Evolutionary conservation across 140 eudicot genomes (phyloP), one percentile per base, ranked within the genome.

Genomic region (Anethum foeniculum): DNA sequence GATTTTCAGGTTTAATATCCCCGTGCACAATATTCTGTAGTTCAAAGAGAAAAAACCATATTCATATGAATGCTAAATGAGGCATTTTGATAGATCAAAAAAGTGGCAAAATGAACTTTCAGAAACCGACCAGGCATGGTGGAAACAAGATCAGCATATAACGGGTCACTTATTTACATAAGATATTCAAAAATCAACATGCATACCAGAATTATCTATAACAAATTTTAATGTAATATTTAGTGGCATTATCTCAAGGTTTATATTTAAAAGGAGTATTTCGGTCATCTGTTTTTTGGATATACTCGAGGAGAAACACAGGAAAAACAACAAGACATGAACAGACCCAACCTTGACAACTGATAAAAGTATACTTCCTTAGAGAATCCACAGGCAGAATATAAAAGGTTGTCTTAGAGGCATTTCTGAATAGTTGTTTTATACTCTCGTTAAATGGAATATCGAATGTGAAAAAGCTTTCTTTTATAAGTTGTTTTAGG

Each of bases 1-100:
- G 94, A 85, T 95, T 95, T 71, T 95, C 97, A 60, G 99, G 99
- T 80, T 95, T 95, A 72, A 95, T 92, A 86, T 95, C 99, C 78
- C 97, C 94, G 75, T 95, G 99, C 82, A 95, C 97, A 81, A 95
- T 87, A 84, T 90, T 90, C 97, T 95, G 99, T 51, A 67, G 67
- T 75, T 16, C 71, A 77, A 27, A 41, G 78, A 64, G 32, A 67
- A 80, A 77, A 36, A 46, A 52, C 16, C 14, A 48, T 47, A 28
- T 14, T 7, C 5, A 14, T 28, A 75, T 75, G 2, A 27, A 47
- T 75, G 41, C 16, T 75, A 27, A 16, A 2, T 28, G 25, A 75
- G 79, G 36, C 44, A 75, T 47, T 18, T n/a, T 38, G 77, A 48
- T n/a, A 19, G 32, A 11, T 74, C 21, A 44, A 74, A n/a, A 23